Evolutionary conservation across 1,284 basidiomycete genomes (phyloP).

Genomic region (Puccinia horiana): DNA sequence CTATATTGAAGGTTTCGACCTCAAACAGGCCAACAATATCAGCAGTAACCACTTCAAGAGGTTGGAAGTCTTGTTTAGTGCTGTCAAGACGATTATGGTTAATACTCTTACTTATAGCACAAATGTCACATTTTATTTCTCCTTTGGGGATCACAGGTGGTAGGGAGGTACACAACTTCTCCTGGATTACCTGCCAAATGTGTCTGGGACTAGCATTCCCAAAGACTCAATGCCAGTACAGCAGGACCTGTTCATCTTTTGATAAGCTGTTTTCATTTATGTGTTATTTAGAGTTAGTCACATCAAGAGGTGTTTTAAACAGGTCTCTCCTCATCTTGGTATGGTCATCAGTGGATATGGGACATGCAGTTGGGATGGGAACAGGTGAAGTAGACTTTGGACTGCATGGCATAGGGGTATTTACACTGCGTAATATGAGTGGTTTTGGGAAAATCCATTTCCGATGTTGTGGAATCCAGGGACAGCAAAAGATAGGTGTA

Average conservation of each 20-base stretch:
- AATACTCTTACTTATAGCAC: not conserved
- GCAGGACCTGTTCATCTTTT: not conserved
- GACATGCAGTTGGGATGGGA: not conserved
- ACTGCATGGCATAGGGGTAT: too few relatives aligned
- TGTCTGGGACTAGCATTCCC: not conserved
- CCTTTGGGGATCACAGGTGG: not conserved
- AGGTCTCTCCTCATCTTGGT: not conserved
- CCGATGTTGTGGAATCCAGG: not conserved
- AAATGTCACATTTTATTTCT: not conserved
- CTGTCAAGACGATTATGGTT: not conserved
- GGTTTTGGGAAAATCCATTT: not conserved
- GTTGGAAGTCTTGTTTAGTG: not conserved
- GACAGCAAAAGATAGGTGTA: not conserved
- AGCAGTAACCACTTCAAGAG: not conserved
- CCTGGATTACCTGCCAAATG: not conserved
- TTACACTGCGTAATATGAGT: too few relatives aligned
- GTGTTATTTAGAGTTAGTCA: not conserved
- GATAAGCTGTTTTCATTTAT: not conserved
- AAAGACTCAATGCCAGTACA: not conserved
- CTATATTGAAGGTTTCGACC: conserved; percentile 23
- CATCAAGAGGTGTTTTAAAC: not conserved
- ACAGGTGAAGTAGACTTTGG: not conserved
- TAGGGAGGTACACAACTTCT: not conserved
- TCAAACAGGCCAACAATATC: conserved; percentile 29
- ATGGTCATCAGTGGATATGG: not conserved